Base-by-base conservation (phyloP, 2,329 filamentous ascomycete species). In the Phyllosticta citribraziliensis region DNA sequence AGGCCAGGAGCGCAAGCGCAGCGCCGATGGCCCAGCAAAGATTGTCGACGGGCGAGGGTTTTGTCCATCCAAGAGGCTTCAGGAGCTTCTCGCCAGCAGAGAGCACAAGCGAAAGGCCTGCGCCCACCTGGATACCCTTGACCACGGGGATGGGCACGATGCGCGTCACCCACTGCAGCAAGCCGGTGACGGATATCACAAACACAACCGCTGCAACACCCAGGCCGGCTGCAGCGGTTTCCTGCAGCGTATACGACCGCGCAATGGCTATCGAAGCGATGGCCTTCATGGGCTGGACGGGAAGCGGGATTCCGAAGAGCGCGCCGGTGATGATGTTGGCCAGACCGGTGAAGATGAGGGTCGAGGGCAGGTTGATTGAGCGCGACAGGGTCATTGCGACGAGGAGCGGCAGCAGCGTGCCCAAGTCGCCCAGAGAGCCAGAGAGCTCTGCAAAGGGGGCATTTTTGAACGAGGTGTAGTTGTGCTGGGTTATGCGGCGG, bases 71-170 rank as follows among this genome's bases (percentile, higher is more conserved):
- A 3, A 96, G 78, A 2, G 84, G 84, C 19, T 81, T 78, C 12
- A 94, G 79, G 62, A 95, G 80, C 55, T 79, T 82, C 0, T 80
- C 79, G 2, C 89, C 91, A 8, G 91, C 89, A 12, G 89, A 88
- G 62, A 96, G 81, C 59, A 91, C 83, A 17, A 97, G 81, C 17
- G 88, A 91, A 55, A 97, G 78, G 1, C 93, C 93, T 4, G 93
- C 93, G 47, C 93, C 93, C 55, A 97, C 84, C 74, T 97, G 94
- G 66, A 97, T 97, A 30, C 93, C 93, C 71, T 96, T 96, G 58
- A 97, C 87, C 0, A 97, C 88, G 0, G 92, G 89, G 14, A 92
- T 84, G 0, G 93, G 93, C 9, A 95, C 88, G 14, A 86, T 79
- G n/a, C 79, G 76, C 9, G 88, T 86, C 57, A 90, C 85, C 80